Base-by-base conservation (phyloP, 306 rosid genomes). In the Casuarina cunninghamiana region DNA sequence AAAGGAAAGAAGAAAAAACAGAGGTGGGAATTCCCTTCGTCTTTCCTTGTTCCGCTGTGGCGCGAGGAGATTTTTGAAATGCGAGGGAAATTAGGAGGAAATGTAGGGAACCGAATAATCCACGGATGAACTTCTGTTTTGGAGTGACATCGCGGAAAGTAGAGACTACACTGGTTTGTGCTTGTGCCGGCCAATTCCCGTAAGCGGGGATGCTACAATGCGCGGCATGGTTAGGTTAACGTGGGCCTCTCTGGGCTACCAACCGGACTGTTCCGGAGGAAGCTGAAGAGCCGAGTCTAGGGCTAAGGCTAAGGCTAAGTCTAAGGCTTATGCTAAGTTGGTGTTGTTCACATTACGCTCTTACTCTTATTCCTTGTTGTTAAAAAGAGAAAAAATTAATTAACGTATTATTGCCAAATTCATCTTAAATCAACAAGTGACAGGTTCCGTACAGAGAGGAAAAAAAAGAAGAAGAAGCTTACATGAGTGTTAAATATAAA, bases 21-120 rank as follows among this genome's bases (percentile, higher is more conserved):
- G 62, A 39, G 10, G 17, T 3, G 32, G 32, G 42, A 13, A 61
- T 35, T 61, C 68, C 13, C 68, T 35, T 61, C 43, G 17, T 35
- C n/a, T 61, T 9, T n/a, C 43, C 12, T 61, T 37, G 17, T n/a
- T 10, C 35, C 35, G 49, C 69, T 67, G 67, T 72, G 77, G 85
- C 74, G 85, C 69, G 83, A 73, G 82, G 78, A 67, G 77, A 0
- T 75, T 81, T 83, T 82, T 57, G 41, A 88, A 63, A 43, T 48
- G 69, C 75, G 53, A 44, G 72, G 73, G 68, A 61, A 77, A 70
- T 10, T 19, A 58, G 32, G 45, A 44, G 53, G 43, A 51, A 42
- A 71, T 38, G 53, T 19, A 53, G 74, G 53, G 75, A 78, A 65
- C 17, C 53, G 74, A 53, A 42, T 58, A 53, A 19, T 66, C 58